Evolutionary conservation across 2,329 filamentous ascomycete species (phyloP).

Genomic region (Gaeumannomyces sp.): DNA sequence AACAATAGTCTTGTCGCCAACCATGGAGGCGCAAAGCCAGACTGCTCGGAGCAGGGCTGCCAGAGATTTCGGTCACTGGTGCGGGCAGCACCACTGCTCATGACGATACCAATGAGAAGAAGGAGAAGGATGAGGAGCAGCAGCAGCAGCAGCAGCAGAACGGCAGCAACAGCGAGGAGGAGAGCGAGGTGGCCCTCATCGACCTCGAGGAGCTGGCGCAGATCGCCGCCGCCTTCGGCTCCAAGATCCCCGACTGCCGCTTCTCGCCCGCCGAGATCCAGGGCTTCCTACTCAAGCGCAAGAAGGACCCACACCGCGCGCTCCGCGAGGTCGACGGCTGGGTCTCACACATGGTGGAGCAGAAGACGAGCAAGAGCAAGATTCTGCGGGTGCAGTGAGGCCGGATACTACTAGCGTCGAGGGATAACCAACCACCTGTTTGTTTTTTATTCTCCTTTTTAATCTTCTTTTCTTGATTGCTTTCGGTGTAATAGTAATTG

Average conservation of each 20-base stretch:
- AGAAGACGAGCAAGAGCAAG: constrained; percentile 45
- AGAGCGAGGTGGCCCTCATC: constrained; percentile 25
- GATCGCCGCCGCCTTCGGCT: constrained; percentile 44
- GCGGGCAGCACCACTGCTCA: too few species aligned
- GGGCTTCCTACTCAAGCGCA: constrained; percentile 57
- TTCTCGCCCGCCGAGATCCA: constrained; percentile 59
- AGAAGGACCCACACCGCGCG: constrained; percentile 50
- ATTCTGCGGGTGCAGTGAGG: constrained; percentile 40
- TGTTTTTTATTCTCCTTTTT: too few species aligned
- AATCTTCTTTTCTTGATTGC: too few species aligned
- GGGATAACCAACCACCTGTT: too few species aligned
- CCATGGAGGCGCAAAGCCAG: too few species aligned
- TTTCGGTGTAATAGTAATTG: too few species aligned
- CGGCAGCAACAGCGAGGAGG: constrained; percentile 6
- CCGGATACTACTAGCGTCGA: background rate
- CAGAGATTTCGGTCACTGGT: background rate
- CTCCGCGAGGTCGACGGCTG: constrained; percentile 46
- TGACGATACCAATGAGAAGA: constrained; percentile 10
- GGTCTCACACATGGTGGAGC: constrained; percentile 44
- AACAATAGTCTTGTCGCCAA: background rate
- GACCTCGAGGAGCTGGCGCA: constrained; percentile 32
- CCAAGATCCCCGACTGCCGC: constrained; percentile 42
- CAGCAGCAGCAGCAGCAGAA: background rate
- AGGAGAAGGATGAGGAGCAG: too few species aligned
- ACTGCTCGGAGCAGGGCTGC: too few species aligned